Conservation (phyloP, 164 flowering plant species). For the Protea cynaroides region DNA sequence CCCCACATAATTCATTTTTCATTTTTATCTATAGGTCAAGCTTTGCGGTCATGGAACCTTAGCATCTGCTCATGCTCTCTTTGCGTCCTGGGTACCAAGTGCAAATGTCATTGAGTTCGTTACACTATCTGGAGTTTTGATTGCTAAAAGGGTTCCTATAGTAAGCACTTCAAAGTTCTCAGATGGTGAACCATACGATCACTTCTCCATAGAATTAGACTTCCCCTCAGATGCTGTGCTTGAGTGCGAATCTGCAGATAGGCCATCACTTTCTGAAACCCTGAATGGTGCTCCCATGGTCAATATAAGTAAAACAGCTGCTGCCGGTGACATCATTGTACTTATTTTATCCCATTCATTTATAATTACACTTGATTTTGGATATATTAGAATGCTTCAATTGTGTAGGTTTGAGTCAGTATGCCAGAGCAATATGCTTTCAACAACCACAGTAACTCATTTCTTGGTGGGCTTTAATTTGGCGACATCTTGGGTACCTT, state of each 20-base stretch:
- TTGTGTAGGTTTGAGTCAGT: neutral
- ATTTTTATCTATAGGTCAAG: slow-evolving; percentile 18
- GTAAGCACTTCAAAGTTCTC: slow-evolving; percentile 8
- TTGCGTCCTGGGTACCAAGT: slow-evolving; percentile 37
- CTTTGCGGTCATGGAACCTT: slow-evolving; percentile 39
- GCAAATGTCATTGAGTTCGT: slow-evolving; percentile 45
- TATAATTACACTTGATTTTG: neutral
- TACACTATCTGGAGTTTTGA: slow-evolving; percentile 66
- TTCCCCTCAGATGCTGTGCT: slow-evolving; percentile 41
- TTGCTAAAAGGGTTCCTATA: slow-evolving; percentile 41
- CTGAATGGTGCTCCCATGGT: slow-evolving; percentile 45
- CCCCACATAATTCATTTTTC: no score
- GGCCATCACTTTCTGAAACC: slow-evolving; percentile 38
- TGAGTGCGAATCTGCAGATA: slow-evolving; percentile 40
- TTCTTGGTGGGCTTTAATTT: neutral
- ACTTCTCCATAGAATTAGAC: slow-evolving; percentile 54
- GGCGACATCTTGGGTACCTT: neutral
- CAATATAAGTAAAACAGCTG: slow-evolving; percentile 40
- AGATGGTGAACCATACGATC: slow-evolving; percentile 19
- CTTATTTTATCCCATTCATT: neutral
- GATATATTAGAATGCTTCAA: neutral
- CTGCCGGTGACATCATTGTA: slow-evolving; percentile 44
- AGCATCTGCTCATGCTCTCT: slow-evolving; percentile 38
- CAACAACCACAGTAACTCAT: no score
- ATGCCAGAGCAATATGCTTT: neutral